Conservation (phyloP, 1,139 yeast genomes). For the Geotrichum cucujoidarum region DNA sequence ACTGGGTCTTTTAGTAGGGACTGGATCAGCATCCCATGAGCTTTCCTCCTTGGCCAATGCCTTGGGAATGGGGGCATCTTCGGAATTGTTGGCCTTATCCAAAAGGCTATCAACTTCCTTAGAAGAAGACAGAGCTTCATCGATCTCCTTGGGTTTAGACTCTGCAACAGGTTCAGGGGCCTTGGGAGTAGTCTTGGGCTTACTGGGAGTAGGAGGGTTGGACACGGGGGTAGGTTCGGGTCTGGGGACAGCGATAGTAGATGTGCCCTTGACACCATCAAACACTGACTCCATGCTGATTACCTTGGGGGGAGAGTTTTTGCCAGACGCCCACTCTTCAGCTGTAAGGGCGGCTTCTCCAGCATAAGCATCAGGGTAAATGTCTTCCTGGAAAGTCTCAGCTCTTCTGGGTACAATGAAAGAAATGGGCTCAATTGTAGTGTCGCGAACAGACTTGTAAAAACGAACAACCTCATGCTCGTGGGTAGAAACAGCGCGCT, state of each 20-base stretch:
- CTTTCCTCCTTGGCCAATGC: conserved; percentile 25
- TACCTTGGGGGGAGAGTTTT: conserved; percentile 71
- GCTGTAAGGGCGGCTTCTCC: conserved; percentile 72
- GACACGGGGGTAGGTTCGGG: conserved; percentile 23
- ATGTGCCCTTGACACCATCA: conserved; percentile 56
- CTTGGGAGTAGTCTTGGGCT: conserved; percentile 39
- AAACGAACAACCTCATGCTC: conserved; percentile 80
- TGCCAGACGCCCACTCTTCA: conserved; percentile 73
- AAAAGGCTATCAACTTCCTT: conserved; percentile 48
- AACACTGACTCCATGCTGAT: conserved; percentile 69
- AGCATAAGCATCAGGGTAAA: conserved; percentile 88
- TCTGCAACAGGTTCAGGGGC: conserved; percentile 26
- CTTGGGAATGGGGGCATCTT: conserved; percentile 36
- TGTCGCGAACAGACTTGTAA: conserved; percentile 81
- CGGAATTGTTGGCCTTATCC: conserved; percentile 47
- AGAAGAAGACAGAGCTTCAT: conserved; percentile 44
- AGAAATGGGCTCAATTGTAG: conserved; percentile 78
- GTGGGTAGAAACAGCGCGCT: conserved; percentile 66
- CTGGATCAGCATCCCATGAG: conserved; percentile 31
- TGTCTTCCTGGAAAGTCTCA: conserved; percentile 87
- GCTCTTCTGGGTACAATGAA: conserved; percentile 91
- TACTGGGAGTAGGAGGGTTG: conserved; percentile 33
- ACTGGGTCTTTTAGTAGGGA: conserved; percentile 18
- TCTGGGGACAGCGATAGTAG: conserved; percentile 30
- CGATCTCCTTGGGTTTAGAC: conserved; percentile 37